A percentile compares a stretch with the other conserved stretches of the same genome.
These are phyloP conservation scores for Aspergillus spinulosporus DNA, from an alignment of 2,329 filamentous ascomycete genomes.

Conservation along the genomic window DNA sequence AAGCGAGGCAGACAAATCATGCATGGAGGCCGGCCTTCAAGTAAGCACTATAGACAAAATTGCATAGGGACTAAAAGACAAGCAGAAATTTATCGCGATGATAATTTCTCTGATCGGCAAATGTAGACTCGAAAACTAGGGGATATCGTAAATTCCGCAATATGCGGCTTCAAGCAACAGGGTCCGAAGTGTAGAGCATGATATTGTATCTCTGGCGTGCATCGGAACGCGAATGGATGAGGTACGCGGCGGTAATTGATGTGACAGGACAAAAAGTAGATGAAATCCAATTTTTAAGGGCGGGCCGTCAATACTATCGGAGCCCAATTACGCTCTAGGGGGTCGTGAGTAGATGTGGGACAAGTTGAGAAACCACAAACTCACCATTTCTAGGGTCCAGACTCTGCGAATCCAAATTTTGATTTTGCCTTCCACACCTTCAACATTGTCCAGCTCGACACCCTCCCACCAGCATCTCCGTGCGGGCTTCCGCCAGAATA, in stretches of 20 bases:
- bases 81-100: conserved; percentile 17
- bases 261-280: conserved; percentile 24
- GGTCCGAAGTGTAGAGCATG: conserved; percentile 17
- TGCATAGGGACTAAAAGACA: conserved; percentile 21
- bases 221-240: conserved; percentile 5
- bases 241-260: conserved; percentile 20
- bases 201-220: conserved; percentile 17
- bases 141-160: conserved; percentile 28
- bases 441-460: conserved; percentile 83
- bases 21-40: conserved; percentile 21
- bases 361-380: conserved; percentile 20
- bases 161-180: conserved; percentile 20
- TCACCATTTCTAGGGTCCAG: conserved; percentile 94
- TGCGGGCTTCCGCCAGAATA: conserved; percentile 98
- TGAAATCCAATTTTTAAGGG: conserved; percentile 19
- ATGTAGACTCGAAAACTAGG: conserved; percentile 18
- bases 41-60: conserved; percentile 23
- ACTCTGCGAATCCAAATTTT: conserved; percentile 99
- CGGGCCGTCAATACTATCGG: conserved; percentile 45
- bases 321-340: conserved; percentile 78
- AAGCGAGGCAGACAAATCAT: conserved; percentile 13
- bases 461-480: conserved; percentile 99
- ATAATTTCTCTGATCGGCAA: conserved; percentile 20
- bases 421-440: conserved; percentile 84
- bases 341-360: conserved; percentile 21